Conservation (phyloP, 306 rosid genomes). For the Adenanthera pavonina region DNA sequence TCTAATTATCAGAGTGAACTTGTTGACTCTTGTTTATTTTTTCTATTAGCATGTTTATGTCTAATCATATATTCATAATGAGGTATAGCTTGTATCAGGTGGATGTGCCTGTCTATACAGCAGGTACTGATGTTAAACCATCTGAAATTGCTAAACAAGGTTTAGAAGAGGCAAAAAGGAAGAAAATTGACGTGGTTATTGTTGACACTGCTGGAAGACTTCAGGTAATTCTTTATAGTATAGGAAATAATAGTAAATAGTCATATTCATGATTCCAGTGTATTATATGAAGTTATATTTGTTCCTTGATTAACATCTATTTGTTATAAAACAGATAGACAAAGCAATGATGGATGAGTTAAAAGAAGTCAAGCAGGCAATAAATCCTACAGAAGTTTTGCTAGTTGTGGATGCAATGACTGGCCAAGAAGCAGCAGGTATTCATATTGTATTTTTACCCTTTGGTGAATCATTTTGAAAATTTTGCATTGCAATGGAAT, state of each 20-base stretch:
- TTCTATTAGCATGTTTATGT: conserved; percentile 34
- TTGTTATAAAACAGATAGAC: conserved; percentile 72
- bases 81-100: conserved; percentile 75
- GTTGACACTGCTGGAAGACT: conserved; percentile 99
- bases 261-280: conserved; percentile 15
- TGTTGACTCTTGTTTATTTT: background rate
- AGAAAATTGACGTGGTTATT: conserved; percentile 85
- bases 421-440: conserved; percentile 99
- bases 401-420: conserved; percentile 99
- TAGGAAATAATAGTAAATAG: conserved; percentile 19
- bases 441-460: conserved; percentile 32
- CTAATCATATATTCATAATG: conserved; percentile 41
- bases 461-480: conserved; percentile 2
- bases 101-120: conserved; percentile 87
- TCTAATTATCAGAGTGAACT: conserved; percentile 23
- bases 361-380: conserved; percentile 78
- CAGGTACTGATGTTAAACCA: conserved; percentile 90
- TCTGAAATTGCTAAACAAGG: conserved; percentile 89
- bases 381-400: conserved; percentile 92
- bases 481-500: background rate
- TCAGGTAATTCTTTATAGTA: conserved; percentile 66
- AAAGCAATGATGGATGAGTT: conserved; percentile 95
- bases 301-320: conserved; percentile 28
- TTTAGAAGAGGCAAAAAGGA: conserved; percentile 89
- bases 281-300: conserved; percentile 8